Conservation (phyloP, 192 early-diverging fungal genomes). For the Rhizophagus prolifer region DNA sequence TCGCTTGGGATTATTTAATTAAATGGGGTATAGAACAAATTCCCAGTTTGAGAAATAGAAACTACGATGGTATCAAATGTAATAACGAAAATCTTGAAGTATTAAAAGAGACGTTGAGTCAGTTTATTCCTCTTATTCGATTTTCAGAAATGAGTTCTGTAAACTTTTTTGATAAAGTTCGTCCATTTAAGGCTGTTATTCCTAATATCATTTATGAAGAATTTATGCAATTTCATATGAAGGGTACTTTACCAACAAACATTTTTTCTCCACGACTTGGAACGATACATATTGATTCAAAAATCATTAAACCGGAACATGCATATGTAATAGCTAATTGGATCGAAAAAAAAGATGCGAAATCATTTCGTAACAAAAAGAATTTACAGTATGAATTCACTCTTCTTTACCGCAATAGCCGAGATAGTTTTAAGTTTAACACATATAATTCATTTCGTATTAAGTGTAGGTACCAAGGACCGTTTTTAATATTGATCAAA, state of each 20-base stretch:
- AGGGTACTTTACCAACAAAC: neutral
- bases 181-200: neutral
- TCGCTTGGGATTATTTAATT: no score
- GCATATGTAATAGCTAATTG: slow-evolving; percentile 2
- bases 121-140: neutral
- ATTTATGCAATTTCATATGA: no score
- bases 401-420: slow-evolving; percentile 1
- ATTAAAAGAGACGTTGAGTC: neutral
- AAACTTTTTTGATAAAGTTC: neutral
- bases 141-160: neutral
- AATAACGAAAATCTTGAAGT: neutral
- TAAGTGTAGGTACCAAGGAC: no score
- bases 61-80: neutral
- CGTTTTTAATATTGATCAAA: no score
- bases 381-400: neutral
- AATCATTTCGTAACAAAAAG: neutral
- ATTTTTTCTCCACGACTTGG: no score
- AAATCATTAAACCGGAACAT: neutral
- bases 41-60: neutral
- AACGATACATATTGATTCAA: neutral
- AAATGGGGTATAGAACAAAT: no score
- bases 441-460: no score
- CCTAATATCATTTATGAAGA: neutral
- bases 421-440: neutral
- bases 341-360: neutral